phyloP scores from a whole-genome alignment of 495 filamentous ascomycete species.

The Penicillium bovifimosum region DNA sequence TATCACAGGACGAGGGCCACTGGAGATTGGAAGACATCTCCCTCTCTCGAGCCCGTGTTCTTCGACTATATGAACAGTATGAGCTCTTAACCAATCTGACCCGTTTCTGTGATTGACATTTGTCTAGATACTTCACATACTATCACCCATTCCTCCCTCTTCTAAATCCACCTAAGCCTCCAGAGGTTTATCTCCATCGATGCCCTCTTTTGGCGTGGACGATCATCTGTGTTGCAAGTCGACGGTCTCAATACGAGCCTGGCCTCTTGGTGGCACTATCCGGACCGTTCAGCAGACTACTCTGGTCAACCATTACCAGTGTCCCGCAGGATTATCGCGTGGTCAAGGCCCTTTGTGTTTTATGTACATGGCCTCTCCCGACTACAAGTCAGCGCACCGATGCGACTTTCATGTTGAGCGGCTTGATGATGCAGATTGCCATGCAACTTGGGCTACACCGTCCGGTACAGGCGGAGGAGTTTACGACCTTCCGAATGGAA shows the following conservation, averaged over 20 bases:
- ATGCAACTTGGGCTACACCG: slow-evolving; percentile 87
- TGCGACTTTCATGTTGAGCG: slow-evolving; percentile 83
- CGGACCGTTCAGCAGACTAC: slow-evolving; percentile 63
- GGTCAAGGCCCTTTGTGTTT: slow-evolving; percentile 81
- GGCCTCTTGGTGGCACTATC: slow-evolving; percentile 65
- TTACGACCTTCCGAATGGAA: slow-evolving; percentile 75
- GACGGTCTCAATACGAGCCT: slow-evolving; percentile 64
- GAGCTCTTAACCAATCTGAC: background rate
- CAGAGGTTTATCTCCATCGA: slow-evolving; percentile 71
- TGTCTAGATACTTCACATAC: slow-evolving; percentile 58
- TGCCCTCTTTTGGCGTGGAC: slow-evolving; percentile 81
- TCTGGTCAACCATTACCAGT: slow-evolving; percentile 77
- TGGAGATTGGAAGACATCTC: slow-evolving; percentile 44
- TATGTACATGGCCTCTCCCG: slow-evolving; percentile 90
- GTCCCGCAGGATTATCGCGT: slow-evolving; percentile 82
- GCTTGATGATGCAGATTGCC: slow-evolving; percentile 91
- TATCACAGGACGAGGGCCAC: slow-evolving; percentile 35
- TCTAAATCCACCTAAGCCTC: slow-evolving; percentile 62
- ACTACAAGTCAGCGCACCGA: slow-evolving; percentile 81
- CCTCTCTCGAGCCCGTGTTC: slow-evolving; percentile 34
- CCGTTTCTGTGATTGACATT: slow-evolving; percentile 6
- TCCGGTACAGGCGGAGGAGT: slow-evolving; percentile 86
- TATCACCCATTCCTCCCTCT: slow-evolving; percentile 87
- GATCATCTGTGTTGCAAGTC: slow-evolving; percentile 74
- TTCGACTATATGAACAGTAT: slow-evolving; percentile 44